A percentile compares a stretch with the other conserved stretches of the same genome.
Evolutionary conservation across 75 land plant genomes (phyloP).

Genomic region (Picea glauca): DNA sequence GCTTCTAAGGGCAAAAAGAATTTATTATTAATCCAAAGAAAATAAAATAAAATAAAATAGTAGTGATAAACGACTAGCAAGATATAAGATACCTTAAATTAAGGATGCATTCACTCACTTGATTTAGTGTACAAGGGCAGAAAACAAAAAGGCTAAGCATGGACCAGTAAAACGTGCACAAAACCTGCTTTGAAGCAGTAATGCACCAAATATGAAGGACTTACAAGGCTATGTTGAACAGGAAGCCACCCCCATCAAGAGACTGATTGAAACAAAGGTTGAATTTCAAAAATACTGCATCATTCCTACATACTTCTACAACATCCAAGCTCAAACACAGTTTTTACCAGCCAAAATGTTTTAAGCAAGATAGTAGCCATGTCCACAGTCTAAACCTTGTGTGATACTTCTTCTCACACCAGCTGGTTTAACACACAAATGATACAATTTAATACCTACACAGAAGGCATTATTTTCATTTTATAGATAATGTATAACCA

Average conservation of each 20-base stretch:
- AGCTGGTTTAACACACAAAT: neutral
- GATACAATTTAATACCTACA: neutral
- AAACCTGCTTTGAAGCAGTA: neutral
- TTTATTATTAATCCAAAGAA: neutral
- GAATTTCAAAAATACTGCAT: neutral
- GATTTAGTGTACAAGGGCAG: neutral
- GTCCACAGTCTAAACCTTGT: neutral
- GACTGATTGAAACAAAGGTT: neutral
- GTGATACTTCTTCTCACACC: neutral
- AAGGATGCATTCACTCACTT: neutral
- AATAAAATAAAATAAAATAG: neutral
- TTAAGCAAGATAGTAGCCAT: neutral
- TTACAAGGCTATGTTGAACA: neutral
- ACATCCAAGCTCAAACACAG: neutral
- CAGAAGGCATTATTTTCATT: neutral
- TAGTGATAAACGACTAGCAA: too few relatives aligned
- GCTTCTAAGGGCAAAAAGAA: neutral
- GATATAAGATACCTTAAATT: neutral
- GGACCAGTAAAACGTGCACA: neutral
- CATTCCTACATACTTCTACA: neutral
- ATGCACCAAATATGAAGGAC: neutral
- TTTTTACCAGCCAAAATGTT: neutral
- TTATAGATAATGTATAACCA: neutral
- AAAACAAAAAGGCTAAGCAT: neutral
- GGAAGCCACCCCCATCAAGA: neutral